These are phyloP conservation scores for Graphiopsis chlorocephala DNA, from an alignment of 2,329 filamentous ascomycete genomes.

Conservation along the genomic window DNA sequence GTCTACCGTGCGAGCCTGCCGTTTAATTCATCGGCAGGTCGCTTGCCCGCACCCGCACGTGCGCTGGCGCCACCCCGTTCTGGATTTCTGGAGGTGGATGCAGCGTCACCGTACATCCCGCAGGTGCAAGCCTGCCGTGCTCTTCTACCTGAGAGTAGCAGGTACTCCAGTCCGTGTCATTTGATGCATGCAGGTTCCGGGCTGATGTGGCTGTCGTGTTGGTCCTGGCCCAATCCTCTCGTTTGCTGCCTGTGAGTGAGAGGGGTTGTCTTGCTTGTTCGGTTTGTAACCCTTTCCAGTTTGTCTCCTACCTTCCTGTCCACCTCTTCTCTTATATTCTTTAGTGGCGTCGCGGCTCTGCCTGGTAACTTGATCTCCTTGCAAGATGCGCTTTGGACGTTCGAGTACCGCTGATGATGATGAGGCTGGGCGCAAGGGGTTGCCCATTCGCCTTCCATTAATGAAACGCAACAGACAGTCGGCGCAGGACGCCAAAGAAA, in stretches of 20 bases:
- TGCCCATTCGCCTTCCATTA: not conserved
- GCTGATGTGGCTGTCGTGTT: conserved; percentile 9
- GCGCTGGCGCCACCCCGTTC: conserved; percentile 5
- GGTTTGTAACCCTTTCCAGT: not conserved
- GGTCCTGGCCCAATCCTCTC: conserved; percentile 1
- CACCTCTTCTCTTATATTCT: not conserved
- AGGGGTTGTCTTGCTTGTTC: not conserved
- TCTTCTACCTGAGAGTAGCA: conserved; percentile 5
- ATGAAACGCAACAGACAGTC: conserved; percentile 12
- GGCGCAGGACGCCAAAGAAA: conserved; percentile 8
- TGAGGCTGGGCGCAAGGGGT: not conserved
- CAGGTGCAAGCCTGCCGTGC: conserved; percentile 12
- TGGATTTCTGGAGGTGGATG: not conserved
- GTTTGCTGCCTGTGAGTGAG: conserved; percentile 2
- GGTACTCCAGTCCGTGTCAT: conserved; percentile 12
- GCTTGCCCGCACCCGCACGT: not conserved
- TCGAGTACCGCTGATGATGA: not conserved
- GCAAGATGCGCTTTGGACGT: conserved; percentile 12
- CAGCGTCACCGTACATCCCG: conserved; percentile 7
- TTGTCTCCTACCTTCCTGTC: not conserved
- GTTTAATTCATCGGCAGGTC: not conserved
- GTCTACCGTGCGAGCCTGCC: not conserved
- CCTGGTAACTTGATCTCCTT: not conserved
- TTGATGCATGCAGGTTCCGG: conserved; percentile 11
- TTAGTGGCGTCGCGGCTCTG: not conserved